phyloP scores from a whole-genome alignment of 1,284 basidiomycete genomes.

The Sporisorium exsertum region DNA sequence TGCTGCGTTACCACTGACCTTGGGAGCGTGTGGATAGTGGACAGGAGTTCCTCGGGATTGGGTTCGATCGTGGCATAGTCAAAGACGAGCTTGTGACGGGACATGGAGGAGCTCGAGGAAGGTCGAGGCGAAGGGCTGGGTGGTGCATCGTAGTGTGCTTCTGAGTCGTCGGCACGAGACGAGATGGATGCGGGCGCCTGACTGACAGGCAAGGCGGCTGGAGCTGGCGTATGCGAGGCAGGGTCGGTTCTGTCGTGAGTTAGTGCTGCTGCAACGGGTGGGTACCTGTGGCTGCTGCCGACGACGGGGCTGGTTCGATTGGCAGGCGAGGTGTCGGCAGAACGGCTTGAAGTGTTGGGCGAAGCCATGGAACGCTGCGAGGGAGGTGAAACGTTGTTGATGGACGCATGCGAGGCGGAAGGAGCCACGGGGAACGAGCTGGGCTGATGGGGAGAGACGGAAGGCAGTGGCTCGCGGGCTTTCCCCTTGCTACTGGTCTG shows the following conservation, averaged over 20 bases:
- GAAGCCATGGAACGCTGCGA: constrained; percentile 12
- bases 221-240: constrained; percentile 1
- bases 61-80: constrained; percentile 39
- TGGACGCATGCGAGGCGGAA: constrained; percentile 30
- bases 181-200: neutral
- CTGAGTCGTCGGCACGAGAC: neutral
- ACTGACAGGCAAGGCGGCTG: neutral
- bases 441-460: constrained; percentile 32
- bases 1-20: constrained; percentile 24
- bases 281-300: neutral
- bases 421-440: constrained; percentile 26
- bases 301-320: constrained; percentile 18
- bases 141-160: constrained; percentile 2
- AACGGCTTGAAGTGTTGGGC: constrained; percentile 15
- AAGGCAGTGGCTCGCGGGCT: constrained; percentile 25
- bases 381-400: constrained; percentile 19
- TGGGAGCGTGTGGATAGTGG: constrained; percentile 12
- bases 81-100: constrained; percentile 36
- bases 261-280: neutral
- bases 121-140: constrained; percentile 13
- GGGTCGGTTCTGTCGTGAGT: neutral
- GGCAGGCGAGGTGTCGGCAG: constrained; percentile 26
- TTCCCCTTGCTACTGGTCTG: constrained; percentile 32
- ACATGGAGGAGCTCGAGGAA: constrained; percentile 11
- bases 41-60: constrained; percentile 29